Percentiles rank a stretch among this genome's conserved stretches.
These are phyloP conservation scores for Phaeomoniella chlamydospora DNA, from an alignment of 2,329 filamentous ascomycete genomes.

Conservation along the genomic window DNA sequence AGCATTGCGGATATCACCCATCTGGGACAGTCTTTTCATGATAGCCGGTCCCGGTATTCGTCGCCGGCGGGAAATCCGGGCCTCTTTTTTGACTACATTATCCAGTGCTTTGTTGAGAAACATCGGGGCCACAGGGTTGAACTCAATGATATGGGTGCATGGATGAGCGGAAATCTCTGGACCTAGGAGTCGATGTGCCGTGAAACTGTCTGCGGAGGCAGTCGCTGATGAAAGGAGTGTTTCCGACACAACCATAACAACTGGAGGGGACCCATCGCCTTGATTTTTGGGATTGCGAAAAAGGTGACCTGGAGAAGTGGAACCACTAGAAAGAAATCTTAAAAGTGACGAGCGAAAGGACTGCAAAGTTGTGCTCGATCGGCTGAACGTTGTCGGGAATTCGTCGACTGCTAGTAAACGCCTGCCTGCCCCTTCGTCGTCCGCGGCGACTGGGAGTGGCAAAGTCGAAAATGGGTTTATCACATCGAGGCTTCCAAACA, in stretches of 20 bases:
- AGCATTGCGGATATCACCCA: slow-evolving; percentile 87
- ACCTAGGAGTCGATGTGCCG: slow-evolving; percentile 76
- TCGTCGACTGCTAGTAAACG: slow-evolving; percentile 64
- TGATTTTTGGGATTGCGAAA: slow-evolving; percentile 14
- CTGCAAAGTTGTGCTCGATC: slow-evolving; percentile 47
- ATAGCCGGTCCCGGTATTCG: slow-evolving; percentile 66
- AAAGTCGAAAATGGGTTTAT: slow-evolving; percentile 3
- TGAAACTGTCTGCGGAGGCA: slow-evolving; percentile 79
- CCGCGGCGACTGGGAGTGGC: slow-evolving; percentile 2
- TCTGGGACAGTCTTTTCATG: slow-evolving; percentile 65
- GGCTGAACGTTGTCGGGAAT: slow-evolving; percentile 62
- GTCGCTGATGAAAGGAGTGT: slow-evolving; percentile 75
- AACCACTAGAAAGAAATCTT: slow-evolving; percentile 57
- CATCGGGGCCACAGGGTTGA: slow-evolving; percentile 82
- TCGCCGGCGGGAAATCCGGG: slow-evolving; percentile 58
- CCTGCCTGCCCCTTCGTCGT: slow-evolving; percentile 15
- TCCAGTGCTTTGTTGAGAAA: slow-evolving; percentile 75
- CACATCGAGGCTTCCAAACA: slow-evolving; percentile 53
- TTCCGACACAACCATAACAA: slow-evolving; percentile 86
- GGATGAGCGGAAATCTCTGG: slow-evolving; percentile 74
- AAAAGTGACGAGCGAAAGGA: slow-evolving; percentile 64
- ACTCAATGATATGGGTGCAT: slow-evolving; percentile 67
- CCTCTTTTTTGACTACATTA: slow-evolving; percentile 70
- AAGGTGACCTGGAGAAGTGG: slow-evolving; percentile 37
- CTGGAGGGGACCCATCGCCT: slow-evolving; percentile 44